Evolutionary conservation across 1,284 basidiomycete genomes (phyloP).

Genomic region (Trametes polyzona): DNA sequence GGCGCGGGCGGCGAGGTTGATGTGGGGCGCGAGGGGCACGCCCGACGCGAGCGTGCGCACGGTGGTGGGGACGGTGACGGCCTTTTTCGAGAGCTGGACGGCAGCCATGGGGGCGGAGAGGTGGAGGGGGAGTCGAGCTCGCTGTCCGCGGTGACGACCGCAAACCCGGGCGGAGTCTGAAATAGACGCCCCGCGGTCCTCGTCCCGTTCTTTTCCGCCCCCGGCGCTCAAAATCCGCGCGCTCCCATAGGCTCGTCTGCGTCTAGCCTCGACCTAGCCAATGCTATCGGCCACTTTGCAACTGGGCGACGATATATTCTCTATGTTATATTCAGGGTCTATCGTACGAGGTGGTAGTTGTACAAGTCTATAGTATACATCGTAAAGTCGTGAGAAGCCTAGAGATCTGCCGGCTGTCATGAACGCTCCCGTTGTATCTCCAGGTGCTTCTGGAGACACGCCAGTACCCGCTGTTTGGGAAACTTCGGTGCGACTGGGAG

Average conservation of each 20-base stretch:
- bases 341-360: no score
- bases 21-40: constrained; percentile 66
- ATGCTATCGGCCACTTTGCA: no score
- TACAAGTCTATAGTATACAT: not conserved
- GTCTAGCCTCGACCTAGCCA: no score
- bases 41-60: constrained; percentile 78
- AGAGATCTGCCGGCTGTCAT: no score
- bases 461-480: constrained; percentile 57
- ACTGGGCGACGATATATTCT: no score
- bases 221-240: constrained; percentile 18
- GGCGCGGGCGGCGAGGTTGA: constrained; percentile 72
- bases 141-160: constrained; percentile 33
- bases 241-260: constrained; percentile 15
- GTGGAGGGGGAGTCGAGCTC: constrained; percentile 23
- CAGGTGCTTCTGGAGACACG: constrained; percentile 57
- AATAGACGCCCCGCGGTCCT: constrained; percentile 16
- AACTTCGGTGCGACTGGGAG: constrained; percentile 55
- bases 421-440: constrained; percentile 11
- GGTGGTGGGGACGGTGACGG: constrained; percentile 82
- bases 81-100: constrained; percentile 75
- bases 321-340: no score
- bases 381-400: no score
- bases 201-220: constrained; percentile 28
- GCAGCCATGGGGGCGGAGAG: constrained; percentile 55
- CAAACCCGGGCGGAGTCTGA: constrained; percentile 31